phyloP scores from a whole-genome alignment of 371 early-diverging fungal genomes.

The Mortierella sp. region DNA sequence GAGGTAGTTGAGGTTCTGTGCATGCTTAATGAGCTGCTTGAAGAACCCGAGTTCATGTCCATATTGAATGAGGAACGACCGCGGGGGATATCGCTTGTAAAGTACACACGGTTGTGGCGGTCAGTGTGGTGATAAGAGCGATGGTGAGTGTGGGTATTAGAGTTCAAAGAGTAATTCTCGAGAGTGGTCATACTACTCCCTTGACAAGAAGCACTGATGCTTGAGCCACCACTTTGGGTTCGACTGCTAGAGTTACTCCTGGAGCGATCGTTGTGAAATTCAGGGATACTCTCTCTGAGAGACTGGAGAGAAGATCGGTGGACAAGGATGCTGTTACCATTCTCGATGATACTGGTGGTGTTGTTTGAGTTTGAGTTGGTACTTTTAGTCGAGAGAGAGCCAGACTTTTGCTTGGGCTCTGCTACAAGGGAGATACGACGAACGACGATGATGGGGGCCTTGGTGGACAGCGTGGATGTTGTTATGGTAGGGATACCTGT shows the following conservation, averaged over 20 bases:
- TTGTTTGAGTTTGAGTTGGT: neutral
- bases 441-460: constrained; percentile 18
- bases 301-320: neutral
- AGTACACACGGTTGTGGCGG: neutral
- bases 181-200: neutral
- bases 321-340: neutral
- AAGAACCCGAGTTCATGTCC: neutral
- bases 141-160: neutral
- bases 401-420: constrained; percentile 16
- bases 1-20: neutral
- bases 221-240: neutral
- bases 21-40: neutral
- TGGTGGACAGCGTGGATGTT: constrained; percentile 4
- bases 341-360: neutral
- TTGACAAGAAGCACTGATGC: neutral
- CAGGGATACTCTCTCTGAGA: neutral
- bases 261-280: neutral
- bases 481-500: neutral
- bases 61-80: constrained; percentile 4
- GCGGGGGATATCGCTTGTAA: constrained; percentile 16
- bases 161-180: neutral
- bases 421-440: constrained; percentile 25
- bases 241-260: neutral
- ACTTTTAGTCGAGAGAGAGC: neutral
- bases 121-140: neutral